Evolutionary conservation across 164 flowering plant genomes (phyloP).

Genomic region (Magnolia sinica): DNA sequence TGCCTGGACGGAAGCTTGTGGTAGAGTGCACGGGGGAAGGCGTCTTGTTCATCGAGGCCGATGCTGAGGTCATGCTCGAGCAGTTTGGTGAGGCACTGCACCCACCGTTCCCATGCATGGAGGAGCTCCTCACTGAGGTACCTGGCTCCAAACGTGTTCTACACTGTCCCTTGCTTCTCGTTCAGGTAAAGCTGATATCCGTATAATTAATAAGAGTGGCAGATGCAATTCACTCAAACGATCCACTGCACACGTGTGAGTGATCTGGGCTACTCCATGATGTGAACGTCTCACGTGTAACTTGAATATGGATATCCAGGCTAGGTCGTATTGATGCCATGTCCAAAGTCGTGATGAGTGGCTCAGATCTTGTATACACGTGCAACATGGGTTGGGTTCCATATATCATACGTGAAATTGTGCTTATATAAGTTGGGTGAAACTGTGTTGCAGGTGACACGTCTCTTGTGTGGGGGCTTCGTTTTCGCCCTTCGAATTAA

Average conservation of each 20-base stretch:
- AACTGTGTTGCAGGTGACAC: conserved; percentile 40
- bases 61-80: conserved; percentile 18
- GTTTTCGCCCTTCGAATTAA: conserved; percentile 25
- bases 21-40: conserved; percentile 27
- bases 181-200: conserved; percentile 11
- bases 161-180: conserved; percentile 13
- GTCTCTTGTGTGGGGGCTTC: conserved; percentile 42
- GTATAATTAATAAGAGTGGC: no score
- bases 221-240: no score
- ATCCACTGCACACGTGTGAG: no score
- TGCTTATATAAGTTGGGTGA: no score
- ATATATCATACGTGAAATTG: no score
- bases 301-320: no score
- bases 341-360: no score
- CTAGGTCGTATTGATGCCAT: no score
- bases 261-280: no score
- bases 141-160: conserved; percentile 34
- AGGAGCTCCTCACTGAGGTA: conserved; percentile 36
- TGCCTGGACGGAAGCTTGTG: conserved; percentile 12
- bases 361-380: no score
- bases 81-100: conserved; percentile 33
- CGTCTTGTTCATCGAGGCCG: conserved; percentile 22
- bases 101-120: conserved; percentile 43
- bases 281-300: no score
- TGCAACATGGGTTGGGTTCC: no score